Base-by-base conservation (phyloP, 331 rosid species). In the Arachis monticola region DNA sequence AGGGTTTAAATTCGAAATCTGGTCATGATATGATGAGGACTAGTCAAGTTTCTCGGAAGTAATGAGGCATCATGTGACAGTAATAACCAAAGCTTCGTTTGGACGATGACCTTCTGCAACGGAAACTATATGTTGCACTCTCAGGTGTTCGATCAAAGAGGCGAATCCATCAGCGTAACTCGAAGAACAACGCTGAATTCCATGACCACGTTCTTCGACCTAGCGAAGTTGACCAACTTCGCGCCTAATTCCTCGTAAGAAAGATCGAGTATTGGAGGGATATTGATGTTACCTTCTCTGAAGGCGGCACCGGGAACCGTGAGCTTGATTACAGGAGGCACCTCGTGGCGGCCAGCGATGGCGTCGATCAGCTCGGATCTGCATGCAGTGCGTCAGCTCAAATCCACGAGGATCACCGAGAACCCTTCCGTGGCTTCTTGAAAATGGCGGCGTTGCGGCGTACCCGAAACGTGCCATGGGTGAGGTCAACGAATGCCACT, bases 381-480 rank as follows among this genome's bases (percentile, higher is more conserved):
- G 99, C 99, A 94, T 94, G 91, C 99, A 94, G 73, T 90, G 97
- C 17, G 97, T 92, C 45, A 56, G 79, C 93, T 88, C 6, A 94
- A 64, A 68, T 94, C 97, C 0, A 94, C 97, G 31, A 94, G 99
- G 31, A 94, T 51, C 11, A 80, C 82, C 0, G 99, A 78, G 78
- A 67, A 88, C 0, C 97, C 97, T 4, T 92, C 93, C 3, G 86
- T 79, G 0, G 96, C 97, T 32, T 92, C 97, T 0, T n/a, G n/a
- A 94, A 81, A 44, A 94, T 85, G 42, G 92, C 79, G 0, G 97
- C 77, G 65, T 94, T 94, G 97, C 92, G 0, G 99, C 81, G 88
- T 87, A 94, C 7, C 99, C 99, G 48, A 94, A 94, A 97, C 82
- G 53, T 92, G 95, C 96, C 97, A 94, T 0, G 99, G 99, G 97